Evolutionary conservation across 106 monocot species (phyloP).

Genomic region (Alisma plantagoaquatica): DNA sequence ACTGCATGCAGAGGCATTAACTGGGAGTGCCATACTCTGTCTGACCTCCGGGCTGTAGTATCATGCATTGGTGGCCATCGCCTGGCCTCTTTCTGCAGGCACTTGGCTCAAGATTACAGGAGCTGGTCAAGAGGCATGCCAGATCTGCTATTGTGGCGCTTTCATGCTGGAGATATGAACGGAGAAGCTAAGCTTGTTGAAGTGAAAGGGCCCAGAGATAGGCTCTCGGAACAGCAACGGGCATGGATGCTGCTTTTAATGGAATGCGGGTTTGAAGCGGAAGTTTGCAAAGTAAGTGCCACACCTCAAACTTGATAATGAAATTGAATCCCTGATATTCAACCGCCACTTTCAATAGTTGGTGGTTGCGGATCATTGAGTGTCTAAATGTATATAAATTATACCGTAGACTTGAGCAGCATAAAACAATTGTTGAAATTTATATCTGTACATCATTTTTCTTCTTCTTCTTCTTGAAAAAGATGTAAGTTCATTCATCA

Average conservation of each 20-base stretch:
- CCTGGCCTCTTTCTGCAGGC: slow-evolving; percentile 55
- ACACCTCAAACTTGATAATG: slow-evolving; percentile 8
- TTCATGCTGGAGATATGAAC: slow-evolving; percentile 30
- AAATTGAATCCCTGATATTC: no score
- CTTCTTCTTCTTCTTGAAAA: no score
- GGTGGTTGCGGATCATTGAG: no score
- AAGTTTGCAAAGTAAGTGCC: slow-evolving; percentile 78
- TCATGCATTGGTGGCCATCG: slow-evolving; percentile 49
- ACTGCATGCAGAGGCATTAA: slow-evolving; percentile 72
- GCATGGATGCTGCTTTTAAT: slow-evolving; percentile 84
- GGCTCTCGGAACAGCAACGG: slow-evolving; percentile 82
- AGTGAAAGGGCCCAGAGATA: slow-evolving; percentile 86
- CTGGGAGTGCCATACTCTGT: slow-evolving; percentile 64
- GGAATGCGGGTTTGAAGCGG: slow-evolving; percentile 70
- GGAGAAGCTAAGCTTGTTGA: slow-evolving; percentile 93
- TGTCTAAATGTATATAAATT: no score
- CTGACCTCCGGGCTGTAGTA: slow-evolving; percentile 67
- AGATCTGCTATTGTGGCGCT: slow-evolving; percentile 84
- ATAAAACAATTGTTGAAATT: no score
- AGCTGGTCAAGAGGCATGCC: slow-evolving; percentile 98
- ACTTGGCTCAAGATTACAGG: slow-evolving; percentile 56
- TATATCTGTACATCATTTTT: no score
- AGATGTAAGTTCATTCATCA: no score
- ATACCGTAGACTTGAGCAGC: no score
- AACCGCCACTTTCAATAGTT: no score